Conservation (phyloP, 495 filamentous ascomycete species). For the Pseudevernia furfuracea region DNA sequence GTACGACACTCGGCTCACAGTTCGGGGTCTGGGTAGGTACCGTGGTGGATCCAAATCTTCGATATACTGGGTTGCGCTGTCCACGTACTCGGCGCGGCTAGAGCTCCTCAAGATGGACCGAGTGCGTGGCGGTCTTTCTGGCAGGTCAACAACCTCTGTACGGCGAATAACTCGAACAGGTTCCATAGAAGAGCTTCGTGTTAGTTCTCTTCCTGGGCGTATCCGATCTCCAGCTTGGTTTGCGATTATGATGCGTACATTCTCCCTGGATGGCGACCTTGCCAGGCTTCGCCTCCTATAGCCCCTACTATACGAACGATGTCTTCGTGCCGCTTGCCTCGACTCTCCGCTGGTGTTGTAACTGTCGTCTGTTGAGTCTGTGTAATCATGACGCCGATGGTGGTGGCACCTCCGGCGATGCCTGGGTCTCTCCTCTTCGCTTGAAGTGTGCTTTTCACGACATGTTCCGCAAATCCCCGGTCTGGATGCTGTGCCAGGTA, state of each 20-base stretch:
- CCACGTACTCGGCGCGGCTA: slow-evolving; percentile 9
- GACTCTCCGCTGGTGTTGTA: slow-evolving; percentile 5
- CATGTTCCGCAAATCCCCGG: slow-evolving; percentile 23
- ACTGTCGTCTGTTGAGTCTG: slow-evolving; percentile 17
- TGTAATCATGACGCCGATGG: slow-evolving; percentile 11
- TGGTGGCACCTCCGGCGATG: slow-evolving; percentile 9
- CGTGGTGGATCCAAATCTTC: slow-evolving; percentile 5
- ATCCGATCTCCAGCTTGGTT: slow-evolving; percentile 14
- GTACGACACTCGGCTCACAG: background rate
- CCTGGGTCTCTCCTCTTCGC: slow-evolving; percentile 18
- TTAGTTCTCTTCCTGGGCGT: slow-evolving; percentile 2
- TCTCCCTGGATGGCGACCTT: slow-evolving; percentile 17
- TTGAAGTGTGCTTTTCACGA: slow-evolving; percentile 23
- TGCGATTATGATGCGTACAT: slow-evolving; percentile 20
- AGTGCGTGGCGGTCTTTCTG: slow-evolving; percentile 1
- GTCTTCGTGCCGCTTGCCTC: slow-evolving; percentile 3
- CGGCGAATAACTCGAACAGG: slow-evolving; percentile 15
- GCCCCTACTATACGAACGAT: background rate
- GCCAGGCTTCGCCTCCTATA: slow-evolving; percentile 1
- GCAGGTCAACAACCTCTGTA: slow-evolving; percentile 15
- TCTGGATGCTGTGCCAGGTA: slow-evolving; percentile 16
- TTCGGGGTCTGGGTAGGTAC: background rate
- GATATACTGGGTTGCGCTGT: slow-evolving; percentile 8
- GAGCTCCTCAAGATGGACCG: slow-evolving; percentile 15
- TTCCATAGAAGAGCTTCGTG: slow-evolving; percentile 14